phyloP scores from a whole-genome alignment of 371 early-diverging fungal species.

The Syncephalastrum sp. region DNA sequence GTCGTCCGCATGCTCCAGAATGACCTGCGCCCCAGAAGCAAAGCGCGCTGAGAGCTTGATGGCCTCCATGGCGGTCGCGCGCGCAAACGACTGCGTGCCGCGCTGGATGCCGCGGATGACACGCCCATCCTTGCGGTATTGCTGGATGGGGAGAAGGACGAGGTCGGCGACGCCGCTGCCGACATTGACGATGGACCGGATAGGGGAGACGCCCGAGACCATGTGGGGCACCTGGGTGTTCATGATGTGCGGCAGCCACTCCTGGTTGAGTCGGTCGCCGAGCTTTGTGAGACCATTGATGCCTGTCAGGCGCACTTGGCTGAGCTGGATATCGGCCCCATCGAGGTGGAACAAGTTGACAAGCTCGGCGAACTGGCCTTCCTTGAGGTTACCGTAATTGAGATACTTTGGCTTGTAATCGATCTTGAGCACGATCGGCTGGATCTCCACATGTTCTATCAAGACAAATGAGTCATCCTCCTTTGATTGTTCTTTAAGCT shows the following conservation, averaged over 20 bases:
- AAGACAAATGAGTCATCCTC: not conserved
- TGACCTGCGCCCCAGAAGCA: constrained; percentile 87
- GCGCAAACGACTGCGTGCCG: constrained; percentile 87
- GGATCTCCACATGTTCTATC: constrained; percentile 66
- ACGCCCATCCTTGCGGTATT: constrained; percentile 90
- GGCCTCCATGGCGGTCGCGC: constrained; percentile 88
- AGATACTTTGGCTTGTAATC: constrained; percentile 97
- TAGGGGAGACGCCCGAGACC: constrained; percentile 89
- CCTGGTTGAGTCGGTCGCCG: constrained; percentile 58
- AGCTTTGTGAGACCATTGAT: constrained; percentile 65
- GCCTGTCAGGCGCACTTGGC: constrained; percentile 73
- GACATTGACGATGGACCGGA: constrained; percentile 86
- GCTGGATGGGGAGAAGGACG: constrained; percentile 89
- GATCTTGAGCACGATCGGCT: constrained; percentile 79
- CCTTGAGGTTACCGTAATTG: constrained; percentile 69
- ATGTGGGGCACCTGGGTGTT: constrained; percentile 87
- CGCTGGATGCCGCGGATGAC: constrained; percentile 80
- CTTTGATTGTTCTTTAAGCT: not conserved
- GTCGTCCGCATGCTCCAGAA: constrained; percentile 91
- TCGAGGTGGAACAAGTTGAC: constrained; percentile 93
- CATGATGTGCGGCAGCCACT: constrained; percentile 90
- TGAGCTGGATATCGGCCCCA: constrained; percentile 84
- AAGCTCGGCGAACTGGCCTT: constrained; percentile 82
- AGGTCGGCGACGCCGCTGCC: constrained; percentile 93
- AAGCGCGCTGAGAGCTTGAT: constrained; percentile 84